Base-by-base conservation (phyloP, 805 yeast species). In the Cyberlindnera misumaiensis region DNA sequence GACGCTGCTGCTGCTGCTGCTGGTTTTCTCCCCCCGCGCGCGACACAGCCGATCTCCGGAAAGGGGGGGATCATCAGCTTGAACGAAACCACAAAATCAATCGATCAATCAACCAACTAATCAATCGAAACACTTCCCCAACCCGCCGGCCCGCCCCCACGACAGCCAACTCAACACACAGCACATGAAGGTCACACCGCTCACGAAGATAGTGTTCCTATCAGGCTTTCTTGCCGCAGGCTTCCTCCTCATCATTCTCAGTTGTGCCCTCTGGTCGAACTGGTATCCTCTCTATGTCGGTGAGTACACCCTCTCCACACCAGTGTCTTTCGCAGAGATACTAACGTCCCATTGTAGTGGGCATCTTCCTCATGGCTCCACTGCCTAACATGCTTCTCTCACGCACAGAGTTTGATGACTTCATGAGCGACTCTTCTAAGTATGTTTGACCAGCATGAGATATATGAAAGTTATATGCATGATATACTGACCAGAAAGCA, bases 251-350 rank as follows among this genome's bases (percentile, higher is more conserved):
- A 87, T 89, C 32, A 84, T 90, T 18, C 68, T 93, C 26, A 87
- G 96, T 33, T 88, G 95, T 37, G 90, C 93, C 3, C 68, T 93
- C 11, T 86, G 77, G 64, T 83, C 85, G 34, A 88, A 87, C 59
- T 93, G 96, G 94, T 77, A 82, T 53, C 97, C 98, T 28, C 70
- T 90, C 41, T 71, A 81, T 28, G 86, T 83, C 48, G 71, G 74
- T 69, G 46, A 34, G 74, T 67, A 17, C 7, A 11, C 4, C n/a
- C 14, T 18, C 24, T 12, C 4, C 5, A 15, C 12, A 2, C 15
- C 26, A 28, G n/a, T 4, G 18, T 25, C 25, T 14, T 15, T 13
- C 3, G 4, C 12, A 18, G 25, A 30, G 25, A 11, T 31, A 40
- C 45, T 41, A 38, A 48, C 47, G 7, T 3, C 13, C 12, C 4